Conservation (phyloP, 2,329 filamentous ascomycete genomes). For the Tolypocladium cylindrosporum region DNA sequence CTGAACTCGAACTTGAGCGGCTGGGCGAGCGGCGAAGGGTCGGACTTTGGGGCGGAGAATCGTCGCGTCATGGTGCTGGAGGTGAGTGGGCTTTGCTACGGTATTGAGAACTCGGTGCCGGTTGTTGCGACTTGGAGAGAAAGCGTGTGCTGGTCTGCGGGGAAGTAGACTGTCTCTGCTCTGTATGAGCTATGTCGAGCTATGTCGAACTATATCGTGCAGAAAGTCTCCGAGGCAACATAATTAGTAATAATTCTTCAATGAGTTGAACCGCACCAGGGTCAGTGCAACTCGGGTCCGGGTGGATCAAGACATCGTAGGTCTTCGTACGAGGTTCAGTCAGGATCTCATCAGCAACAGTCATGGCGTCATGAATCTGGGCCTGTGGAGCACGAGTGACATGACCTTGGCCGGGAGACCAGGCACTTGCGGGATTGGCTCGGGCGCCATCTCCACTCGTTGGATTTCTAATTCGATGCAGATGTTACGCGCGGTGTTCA, state of each 20-base stretch:
- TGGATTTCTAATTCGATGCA: neutral
- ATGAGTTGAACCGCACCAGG: neutral
- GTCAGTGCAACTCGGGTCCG: too few species aligned
- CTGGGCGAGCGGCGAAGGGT: constrained; percentile 22
- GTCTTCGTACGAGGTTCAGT: too few species aligned
- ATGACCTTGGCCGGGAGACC: neutral
- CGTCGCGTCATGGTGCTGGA: constrained; percentile 6
- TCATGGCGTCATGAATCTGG: neutral
- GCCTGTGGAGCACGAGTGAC: neutral
- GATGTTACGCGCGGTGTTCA: neutral
- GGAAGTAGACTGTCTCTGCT: too few species aligned
- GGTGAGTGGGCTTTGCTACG: neutral
- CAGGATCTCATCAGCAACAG: neutral
- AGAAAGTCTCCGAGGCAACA: neutral
- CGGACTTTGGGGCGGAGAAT: constrained; percentile 2
- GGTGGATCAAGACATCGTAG: neutral
- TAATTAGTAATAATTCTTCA: neutral
- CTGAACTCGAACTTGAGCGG: constrained; percentile 41
- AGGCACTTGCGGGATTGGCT: neutral
- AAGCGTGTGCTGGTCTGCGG: neutral
- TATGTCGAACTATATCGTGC: too few species aligned
- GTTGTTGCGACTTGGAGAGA: neutral
- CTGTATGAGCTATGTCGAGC: too few species aligned
- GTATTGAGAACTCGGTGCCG: neutral
- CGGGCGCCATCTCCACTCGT: neutral